A percentile compares a stretch with the other conserved stretches of the same genome.
Evolutionary conservation across 768 basidiomycete species (phyloP).

Genomic region (Rhizopogon sp.): DNA sequence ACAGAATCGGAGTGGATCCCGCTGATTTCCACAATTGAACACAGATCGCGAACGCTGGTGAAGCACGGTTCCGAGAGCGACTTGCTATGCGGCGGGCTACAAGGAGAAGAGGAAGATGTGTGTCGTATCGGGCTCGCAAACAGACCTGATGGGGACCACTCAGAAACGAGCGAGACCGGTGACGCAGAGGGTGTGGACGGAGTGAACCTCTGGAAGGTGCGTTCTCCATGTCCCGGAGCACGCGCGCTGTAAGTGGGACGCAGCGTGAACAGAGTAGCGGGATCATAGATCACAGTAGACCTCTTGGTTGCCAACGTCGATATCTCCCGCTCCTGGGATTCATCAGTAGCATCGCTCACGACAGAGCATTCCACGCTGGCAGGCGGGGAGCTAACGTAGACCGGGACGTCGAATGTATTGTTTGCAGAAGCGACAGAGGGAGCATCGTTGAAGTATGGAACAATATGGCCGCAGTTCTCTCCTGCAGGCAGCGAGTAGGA

Average conservation of each 20-base stretch:
- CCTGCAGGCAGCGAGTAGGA: neutral
- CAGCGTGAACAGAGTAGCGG: conserved; percentile 8
- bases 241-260: conserved; percentile 6
- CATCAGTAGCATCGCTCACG: neutral
- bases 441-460: neutral
- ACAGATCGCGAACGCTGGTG: neutral
- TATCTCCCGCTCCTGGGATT: neutral
- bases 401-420: conserved; percentile 3
- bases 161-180: neutral
- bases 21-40: too few species aligned
- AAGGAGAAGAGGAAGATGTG: neutral
- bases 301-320: neutral
- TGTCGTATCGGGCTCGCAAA: neutral
- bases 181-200: neutral
- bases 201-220: neutral
- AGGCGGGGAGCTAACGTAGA: neutral
- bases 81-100: neutral
- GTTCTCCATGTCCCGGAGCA: conserved; percentile 3
- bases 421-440: conserved; percentile 4
- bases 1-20: neutral
- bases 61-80: neutral
- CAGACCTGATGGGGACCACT: neutral
- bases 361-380: neutral
- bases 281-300: neutral
- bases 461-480: neutral